Conservation (phyloP, 192 early-diverging fungal genomes). For the Backusella parvicylindrica region DNA sequence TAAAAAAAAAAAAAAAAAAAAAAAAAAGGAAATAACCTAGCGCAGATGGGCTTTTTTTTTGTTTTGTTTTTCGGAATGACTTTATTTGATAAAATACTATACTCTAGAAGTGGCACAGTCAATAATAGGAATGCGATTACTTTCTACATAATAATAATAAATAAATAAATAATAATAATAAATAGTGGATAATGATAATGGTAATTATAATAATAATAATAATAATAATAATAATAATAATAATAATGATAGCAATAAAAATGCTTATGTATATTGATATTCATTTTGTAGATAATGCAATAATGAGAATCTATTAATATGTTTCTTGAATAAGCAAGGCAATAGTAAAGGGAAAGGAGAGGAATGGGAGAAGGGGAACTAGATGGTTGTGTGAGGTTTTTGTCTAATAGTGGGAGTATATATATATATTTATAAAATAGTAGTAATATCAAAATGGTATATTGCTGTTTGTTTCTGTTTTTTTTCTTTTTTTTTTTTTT, state of each 20-base stretch:
- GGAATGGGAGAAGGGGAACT: neutral
- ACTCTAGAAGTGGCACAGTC: neutral
- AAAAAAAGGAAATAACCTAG: too few species aligned
- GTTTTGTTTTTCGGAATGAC: neutral
- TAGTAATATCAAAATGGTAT: conserved; percentile 1
- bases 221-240: neutral
- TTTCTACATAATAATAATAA: neutral
- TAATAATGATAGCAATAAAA: neutral
- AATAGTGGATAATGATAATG: neutral
- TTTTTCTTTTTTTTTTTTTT: neutral
- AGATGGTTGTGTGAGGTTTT: neutral
- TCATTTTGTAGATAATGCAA: neutral
- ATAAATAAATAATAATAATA: neutral
- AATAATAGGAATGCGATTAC: neutral
- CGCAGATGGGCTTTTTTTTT: neutral
- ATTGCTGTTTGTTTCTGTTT: neutral
- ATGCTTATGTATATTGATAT: neutral
- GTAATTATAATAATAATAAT: neutral
- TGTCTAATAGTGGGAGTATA: neutral
- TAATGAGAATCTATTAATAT: neutral
- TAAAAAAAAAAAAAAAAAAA: too few species aligned
- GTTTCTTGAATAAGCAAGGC: neutral
- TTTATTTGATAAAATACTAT: neutral
- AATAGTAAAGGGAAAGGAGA: neutral
- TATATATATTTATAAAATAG: neutral